phyloP scores from a whole-genome alignment of 2,329 filamentous ascomycete species.

The Pseudogymnoascus sp. region DNA sequence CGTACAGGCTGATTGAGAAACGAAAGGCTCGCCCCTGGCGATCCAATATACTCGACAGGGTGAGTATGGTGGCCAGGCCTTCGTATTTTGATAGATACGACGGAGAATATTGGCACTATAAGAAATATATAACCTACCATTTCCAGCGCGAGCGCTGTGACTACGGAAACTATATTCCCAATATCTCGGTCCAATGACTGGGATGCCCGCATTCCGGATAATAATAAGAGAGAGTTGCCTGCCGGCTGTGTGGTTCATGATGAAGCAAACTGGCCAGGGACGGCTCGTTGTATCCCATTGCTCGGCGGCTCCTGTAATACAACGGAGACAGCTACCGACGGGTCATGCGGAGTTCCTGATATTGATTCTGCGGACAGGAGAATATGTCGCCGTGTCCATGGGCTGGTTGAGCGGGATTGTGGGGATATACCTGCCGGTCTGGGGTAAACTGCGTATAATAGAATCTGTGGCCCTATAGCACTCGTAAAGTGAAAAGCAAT shows the following conservation, averaged over 20 bases:
- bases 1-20: conserved; percentile 3
- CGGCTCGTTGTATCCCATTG: neutral
- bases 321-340: neutral
- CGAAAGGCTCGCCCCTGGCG: neutral
- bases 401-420: neutral
- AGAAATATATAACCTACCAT: conserved; percentile 1
- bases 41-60: neutral
- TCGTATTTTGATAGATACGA: conserved; percentile 1
- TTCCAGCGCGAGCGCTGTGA: neutral
- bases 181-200: conserved; percentile 3
- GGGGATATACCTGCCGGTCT: neutral
- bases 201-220: conserved; percentile 8
- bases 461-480: conserved; percentile 1
- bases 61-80: neutral
- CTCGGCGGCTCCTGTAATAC: neutral
- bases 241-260: neutral
- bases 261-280: conserved; percentile 2
- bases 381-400: neutral
- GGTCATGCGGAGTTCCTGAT: conserved; percentile 5
- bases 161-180: conserved; percentile 8
- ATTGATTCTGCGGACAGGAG: neutral
- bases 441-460: conserved; percentile 2
- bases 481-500: conserved; percentile 2
- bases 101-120: conserved; percentile 1
- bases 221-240: neutral